Base-by-base conservation (phyloP, 495 filamentous ascomycete genomes). In the Penicillium canariense region DNA sequence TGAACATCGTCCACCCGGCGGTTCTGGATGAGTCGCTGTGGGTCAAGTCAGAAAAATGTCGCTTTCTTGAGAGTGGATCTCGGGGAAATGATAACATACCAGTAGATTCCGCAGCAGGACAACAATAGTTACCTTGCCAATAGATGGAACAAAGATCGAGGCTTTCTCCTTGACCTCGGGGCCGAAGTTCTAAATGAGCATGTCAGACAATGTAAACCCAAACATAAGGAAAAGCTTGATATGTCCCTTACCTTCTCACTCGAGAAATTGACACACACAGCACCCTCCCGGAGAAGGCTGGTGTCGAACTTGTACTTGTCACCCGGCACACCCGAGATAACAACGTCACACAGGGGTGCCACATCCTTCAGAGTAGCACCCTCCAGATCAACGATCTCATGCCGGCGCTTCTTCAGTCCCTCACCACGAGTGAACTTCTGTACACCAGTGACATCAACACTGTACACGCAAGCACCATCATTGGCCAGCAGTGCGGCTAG, bases 181-280 rank as follows among this genome's bases (percentile, higher is more conserved):
- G 50, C 83, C 85, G 70, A 98, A 98, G 74, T 98, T 98, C 80
- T 87, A 27, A 45, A 38, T 5, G 36, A 56, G 23, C 12, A 54
- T 6, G 12, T 54, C 47, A 56, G 48, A 38, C n/a, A 27, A 22
- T 22, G 9, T n/a, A n/a, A n/a, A n/a, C n/a, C n/a, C n/a, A 36
- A 18, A 31, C 22, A 10, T 59, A 10, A 35, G 55, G 20, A 30
- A 11, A n/a, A 22, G 27, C 10, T 44, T 14, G 45, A 42, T n/a
- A 25, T 12, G 23, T 50, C 20, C 32, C 70, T 40, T 61, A 86
- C 84, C 82, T 91, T 91, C 68, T 91, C 91, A 36, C 88, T 95
- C 14, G 91, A 96, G 71, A 98, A 97, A 71, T 98, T 98, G 70
- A 98, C 88, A 74, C 94, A 98, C 17, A 96, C 89, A 35, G 88